Base-by-base conservation (phyloP, 768 basidiomycete species). In the Stropharia rugosoannulata region DNA sequence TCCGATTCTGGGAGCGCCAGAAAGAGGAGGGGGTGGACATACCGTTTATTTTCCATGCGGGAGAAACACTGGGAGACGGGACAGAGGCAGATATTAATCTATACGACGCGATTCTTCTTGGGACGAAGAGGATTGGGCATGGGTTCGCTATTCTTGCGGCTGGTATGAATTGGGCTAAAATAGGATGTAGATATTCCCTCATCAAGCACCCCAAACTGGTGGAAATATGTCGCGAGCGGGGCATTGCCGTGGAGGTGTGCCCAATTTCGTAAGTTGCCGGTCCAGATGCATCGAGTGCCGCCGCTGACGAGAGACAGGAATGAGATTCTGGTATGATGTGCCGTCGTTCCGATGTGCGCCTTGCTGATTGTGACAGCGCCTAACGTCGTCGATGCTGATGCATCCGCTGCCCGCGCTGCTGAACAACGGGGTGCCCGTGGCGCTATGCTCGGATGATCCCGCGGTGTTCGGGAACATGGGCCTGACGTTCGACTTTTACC, bases 51-150 rank as follows among this genome's bases (percentile, higher is more conserved):
- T 84, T 90, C 62, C 90, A 92, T 62, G 89, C 87, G 0, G 90
- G 90, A 16, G 90, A 92, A 70, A 92, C 90, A 0, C 76, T 87
- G 18, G 87, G 88, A 4, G 90, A 92, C 65, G 90, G 90, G 5
- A 82, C 81, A 3, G 70, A 75, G 16, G 84, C 85, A 16, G 90
- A 93, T 56, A 68, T 77, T 48, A 92, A 92, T 64, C 68, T 92
- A 27, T 91, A 87, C 60, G 90, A 93, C 64, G 89, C 90, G 5
- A 83, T 93, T 49, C 72, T 91, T 38, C 73, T 92, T 6, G 89
- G 86, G 11, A 89, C 90, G 8, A 90, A 84, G 64, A 81, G 89
- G 18, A 92, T 92, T 52, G 90, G 90, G 0, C 90, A 93, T 70
- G 90, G 88, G 89, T 89, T 18, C 29, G 13, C 42, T 42, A 42